These are phyloP conservation scores for Trebouxia gelatinosa DNA, from an alignment of 163 green algal genomes.

Conservation along the genomic window DNA sequence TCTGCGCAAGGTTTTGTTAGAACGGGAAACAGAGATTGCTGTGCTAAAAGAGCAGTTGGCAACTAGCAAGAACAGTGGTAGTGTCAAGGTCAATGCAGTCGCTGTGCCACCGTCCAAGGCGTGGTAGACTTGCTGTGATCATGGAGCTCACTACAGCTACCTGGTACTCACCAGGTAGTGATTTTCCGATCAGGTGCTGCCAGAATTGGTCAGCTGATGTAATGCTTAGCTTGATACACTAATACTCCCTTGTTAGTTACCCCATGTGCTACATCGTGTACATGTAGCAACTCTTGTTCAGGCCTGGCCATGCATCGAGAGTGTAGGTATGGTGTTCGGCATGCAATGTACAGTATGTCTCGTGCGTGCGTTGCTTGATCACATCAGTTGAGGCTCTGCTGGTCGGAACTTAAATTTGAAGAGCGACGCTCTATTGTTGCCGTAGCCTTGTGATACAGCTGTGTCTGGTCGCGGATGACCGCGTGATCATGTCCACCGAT, in stretches of 20 bases:
- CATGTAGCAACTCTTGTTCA: background rate
- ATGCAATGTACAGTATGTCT: too few relatives aligned
- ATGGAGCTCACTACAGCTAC: background rate
- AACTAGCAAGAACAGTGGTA: background rate
- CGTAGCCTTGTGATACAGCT: background rate
- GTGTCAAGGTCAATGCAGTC: slow-evolving; percentile 4
- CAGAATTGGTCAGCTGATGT: too few relatives aligned
- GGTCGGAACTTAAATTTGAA: too few relatives aligned
- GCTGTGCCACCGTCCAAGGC: slow-evolving; percentile 8
- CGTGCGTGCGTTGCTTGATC: too few relatives aligned
- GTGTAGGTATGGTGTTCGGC: too few relatives aligned
- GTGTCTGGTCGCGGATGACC: too few relatives aligned
- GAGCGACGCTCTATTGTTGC: too few relatives aligned
- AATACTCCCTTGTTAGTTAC: background rate
- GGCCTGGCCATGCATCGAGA: too few relatives aligned
- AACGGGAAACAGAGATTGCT: slow-evolving; percentile 25
- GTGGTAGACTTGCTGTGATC: background rate
- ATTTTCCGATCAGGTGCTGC: too few relatives aligned
- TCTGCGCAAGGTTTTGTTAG: slow-evolving; percentile 19
- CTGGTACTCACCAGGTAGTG: too few relatives aligned
- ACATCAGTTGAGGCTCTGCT: too few relatives aligned
- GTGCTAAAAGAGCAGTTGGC: slow-evolving; percentile 22
- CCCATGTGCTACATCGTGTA: background rate
- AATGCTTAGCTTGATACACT: background rate
- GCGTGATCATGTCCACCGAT: background rate